Base-by-base conservation (phyloP, 768 basidiomycete genomes). In the Suillus ampliporus region DNA sequence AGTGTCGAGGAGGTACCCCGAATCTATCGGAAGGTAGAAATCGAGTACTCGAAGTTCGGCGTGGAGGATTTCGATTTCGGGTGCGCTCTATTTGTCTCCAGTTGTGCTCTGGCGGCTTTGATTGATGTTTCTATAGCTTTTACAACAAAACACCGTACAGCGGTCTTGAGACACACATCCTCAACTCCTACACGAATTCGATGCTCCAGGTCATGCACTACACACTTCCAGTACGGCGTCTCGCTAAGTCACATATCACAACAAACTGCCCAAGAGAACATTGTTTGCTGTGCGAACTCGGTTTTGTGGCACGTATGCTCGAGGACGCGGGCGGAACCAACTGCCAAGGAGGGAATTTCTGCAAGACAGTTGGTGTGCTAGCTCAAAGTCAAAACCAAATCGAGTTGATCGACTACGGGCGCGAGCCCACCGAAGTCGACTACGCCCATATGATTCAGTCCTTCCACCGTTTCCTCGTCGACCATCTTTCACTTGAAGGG, bases 51-150 rank as follows among this genome's bases (percentile, higher is more conserved):
- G 43, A 97, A 96, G 71, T 99, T 99, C 70, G 97, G 97, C 5
- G 94, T 99, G 19, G 97, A 98, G 72, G 97, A 99, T 76, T 99
- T 99, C 70, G 97, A 99, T 76, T 99, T 99, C 70, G 97, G 85
- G 95, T 94, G 72, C 61, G 84, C 74, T 14, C 0, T 15, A 19
- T 38, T 44, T 10, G 34, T 47, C 56, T 1, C 48, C 26, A 50
- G 28, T 44, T 44, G 2, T 34, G 28, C 50, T 23, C 23, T 40
- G 23, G 17, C 3, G 9, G 9, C 15, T 46, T 47, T 61, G 43
- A 56, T 21, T 61, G 53, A 58, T 17, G 15, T 37, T 37, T 58
- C 17, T 63, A 3, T 64, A 96, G 95, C 2, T 99, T 94, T 74
- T 99, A 95, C 78, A 99, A 99, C 76, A 89, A 88, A 72, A 99